Conservation (phyloP, 345 rosid species). For the Diplotaxis tenuifolia region DNA sequence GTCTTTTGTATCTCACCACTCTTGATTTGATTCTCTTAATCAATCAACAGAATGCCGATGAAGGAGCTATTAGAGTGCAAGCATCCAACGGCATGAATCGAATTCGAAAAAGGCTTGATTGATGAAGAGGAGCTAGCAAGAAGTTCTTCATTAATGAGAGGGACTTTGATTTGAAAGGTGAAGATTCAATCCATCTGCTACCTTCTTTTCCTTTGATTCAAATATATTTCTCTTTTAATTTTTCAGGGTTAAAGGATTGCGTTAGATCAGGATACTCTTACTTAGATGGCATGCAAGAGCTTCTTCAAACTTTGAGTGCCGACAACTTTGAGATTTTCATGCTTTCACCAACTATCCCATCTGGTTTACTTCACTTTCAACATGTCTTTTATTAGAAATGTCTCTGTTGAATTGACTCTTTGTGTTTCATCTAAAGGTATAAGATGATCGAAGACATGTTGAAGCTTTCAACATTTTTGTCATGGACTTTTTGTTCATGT, state of each 20-base stretch:
- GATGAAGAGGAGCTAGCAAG: conserved; percentile 70
- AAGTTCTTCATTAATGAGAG: conserved; percentile 83
- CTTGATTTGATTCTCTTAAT: background rate
- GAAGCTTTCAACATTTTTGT: conserved; percentile 64
- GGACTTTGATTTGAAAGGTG: conserved; percentile 83
- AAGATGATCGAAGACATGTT: conserved; percentile 73
- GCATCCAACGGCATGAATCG: conserved; percentile 86
- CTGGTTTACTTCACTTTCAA: conserved; percentile 47
- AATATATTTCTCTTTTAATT: background rate
- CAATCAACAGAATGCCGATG: conserved; percentile 61
- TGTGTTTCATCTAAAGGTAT: conserved; percentile 53
- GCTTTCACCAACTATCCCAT: conserved; percentile 89
- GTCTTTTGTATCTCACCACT: background rate
- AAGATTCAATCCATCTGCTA: background rate
- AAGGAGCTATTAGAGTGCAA: conserved; percentile 70
- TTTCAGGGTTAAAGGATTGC: conserved; percentile 78
- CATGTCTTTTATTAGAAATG: background rate
- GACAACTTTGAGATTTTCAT: conserved; percentile 77
- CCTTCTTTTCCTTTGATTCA: background rate
- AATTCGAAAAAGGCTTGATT: conserved; percentile 76
- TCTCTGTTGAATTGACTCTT: background rate
- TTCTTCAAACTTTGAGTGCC: conserved; percentile 56
- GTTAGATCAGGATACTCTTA: conserved; percentile 69
- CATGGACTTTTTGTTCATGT: conserved; percentile 95
- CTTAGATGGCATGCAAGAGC: conserved; percentile 69